These are phyloP conservation scores for Globisporangium barbulae DNA, from an alignment of 352 stramenopile species.

Conservation along the genomic window DNA sequence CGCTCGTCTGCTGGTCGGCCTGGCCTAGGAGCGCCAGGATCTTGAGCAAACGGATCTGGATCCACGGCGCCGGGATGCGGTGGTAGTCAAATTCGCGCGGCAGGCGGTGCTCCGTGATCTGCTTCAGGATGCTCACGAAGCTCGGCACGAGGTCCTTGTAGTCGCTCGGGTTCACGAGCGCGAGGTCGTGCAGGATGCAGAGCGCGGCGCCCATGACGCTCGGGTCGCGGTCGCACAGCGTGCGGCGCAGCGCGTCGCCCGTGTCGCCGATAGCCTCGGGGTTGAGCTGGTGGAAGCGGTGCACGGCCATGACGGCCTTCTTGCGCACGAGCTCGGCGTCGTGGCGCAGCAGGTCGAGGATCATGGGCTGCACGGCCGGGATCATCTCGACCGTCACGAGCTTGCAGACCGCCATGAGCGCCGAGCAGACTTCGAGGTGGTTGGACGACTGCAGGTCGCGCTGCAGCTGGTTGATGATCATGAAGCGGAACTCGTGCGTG, in stretches of 20 bases:
- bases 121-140: conserved; percentile 99
- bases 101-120: conserved; percentile 99
- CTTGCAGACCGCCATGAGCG: conserved; percentile 94
- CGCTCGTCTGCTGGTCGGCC: conserved; percentile 90
- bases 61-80: conserved; percentile 99
- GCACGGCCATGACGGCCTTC: conserved; percentile 98
- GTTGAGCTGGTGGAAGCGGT: conserved; percentile 99
- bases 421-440: conserved; percentile 93
- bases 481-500: conserved; percentile 99
- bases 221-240: conserved; percentile 98
- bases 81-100: conserved; percentile 99
- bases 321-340: conserved; percentile 98
- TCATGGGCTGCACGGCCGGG: conserved; percentile 92
- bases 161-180: conserved; percentile 83
- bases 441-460: conserved; percentile 89
- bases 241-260: conserved; percentile 91
- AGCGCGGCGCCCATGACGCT: conserved; percentile 97
- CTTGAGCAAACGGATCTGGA: conserved; percentile 98
- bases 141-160: conserved; percentile 99
- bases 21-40: conserved; percentile 96
- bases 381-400: conserved; percentile 99
- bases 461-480: conserved; percentile 99
- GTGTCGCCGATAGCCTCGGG: conserved; percentile 88
- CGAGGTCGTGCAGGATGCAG: conserved; percentile 92
- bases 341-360: conserved; percentile 95